These are phyloP conservation scores for Saccharomyces hybrid DNA, from an alignment of 1,139 yeast species.

Conservation along the genomic window DNA sequence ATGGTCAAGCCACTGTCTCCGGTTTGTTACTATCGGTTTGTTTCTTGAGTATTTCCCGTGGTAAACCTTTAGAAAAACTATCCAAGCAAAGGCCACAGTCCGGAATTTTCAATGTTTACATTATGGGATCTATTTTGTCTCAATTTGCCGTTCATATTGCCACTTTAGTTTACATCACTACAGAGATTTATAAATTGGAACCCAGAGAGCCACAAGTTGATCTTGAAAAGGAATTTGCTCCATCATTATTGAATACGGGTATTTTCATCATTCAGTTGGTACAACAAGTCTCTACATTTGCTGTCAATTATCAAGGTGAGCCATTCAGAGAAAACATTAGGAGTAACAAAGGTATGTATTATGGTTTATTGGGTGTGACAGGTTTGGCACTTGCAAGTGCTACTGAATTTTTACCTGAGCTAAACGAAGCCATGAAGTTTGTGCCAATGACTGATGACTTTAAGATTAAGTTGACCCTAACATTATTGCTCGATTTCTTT, in stretches of 20 bases:
- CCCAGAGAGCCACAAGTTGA: slow-evolving; percentile 88
- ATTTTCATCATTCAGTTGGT: slow-evolving; percentile 90
- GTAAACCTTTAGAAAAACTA: slow-evolving; percentile 80
- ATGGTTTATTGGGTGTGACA: slow-evolving; percentile 88
- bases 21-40: slow-evolving; percentile 89
- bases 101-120: slow-evolving; percentile 88
- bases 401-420: slow-evolving; percentile 90
- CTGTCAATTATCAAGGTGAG: slow-evolving; percentile 94
- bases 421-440: slow-evolving; percentile 84
- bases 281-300: slow-evolving; percentile 96
- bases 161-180: slow-evolving; percentile 74
- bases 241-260: slow-evolving; percentile 91
- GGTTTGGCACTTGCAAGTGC: slow-evolving; percentile 85
- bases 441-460: slow-evolving; percentile 78
- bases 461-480: slow-evolving; percentile 66
- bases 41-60: slow-evolving; percentile 91
- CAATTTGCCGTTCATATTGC: slow-evolving; percentile 91
- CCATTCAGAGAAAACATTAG: slow-evolving; percentile 91
- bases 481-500: slow-evolving; percentile 69
- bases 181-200: slow-evolving; percentile 76
- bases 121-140: slow-evolving; percentile 95
- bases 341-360: slow-evolving; percentile 95
- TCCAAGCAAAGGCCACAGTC: slow-evolving; percentile 96
- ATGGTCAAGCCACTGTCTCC: slow-evolving; percentile 90
- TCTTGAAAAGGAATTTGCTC: slow-evolving; percentile 79